A percentile compares a stretch with the other conserved stretches of the same genome.
Evolutionary conservation across 352 stramenopile species (phyloP).

Genomic region (Pythium myriotylum): DNA sequence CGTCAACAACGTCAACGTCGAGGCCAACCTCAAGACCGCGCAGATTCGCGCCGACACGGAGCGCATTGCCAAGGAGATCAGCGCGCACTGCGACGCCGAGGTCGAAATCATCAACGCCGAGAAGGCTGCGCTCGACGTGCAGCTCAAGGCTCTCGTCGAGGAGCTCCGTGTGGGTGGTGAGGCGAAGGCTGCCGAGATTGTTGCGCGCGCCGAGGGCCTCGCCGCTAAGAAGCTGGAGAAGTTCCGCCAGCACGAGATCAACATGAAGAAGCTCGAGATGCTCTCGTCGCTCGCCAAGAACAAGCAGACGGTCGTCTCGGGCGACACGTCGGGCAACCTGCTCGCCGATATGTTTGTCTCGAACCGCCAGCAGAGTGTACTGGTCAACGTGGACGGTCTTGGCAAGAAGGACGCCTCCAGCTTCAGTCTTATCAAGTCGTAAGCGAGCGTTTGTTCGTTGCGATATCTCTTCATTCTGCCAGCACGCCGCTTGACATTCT

Average conservation of each 20-base stretch:
- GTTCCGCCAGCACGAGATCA: constrained; percentile 28
- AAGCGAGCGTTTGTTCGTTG: not conserved
- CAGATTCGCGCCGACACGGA: constrained; percentile 35
- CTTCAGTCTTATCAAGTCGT: constrained; percentile 33
- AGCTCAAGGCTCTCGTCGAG: constrained; percentile 32
- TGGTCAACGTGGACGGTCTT: constrained; percentile 33
- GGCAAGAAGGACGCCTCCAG: constrained; percentile 22
- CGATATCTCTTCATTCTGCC: not conserved
- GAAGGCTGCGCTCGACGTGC: constrained; percentile 26
- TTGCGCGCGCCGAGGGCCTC: constrained; percentile 32
- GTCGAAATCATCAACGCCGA: constrained; percentile 34
- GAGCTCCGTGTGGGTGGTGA: constrained; percentile 30
- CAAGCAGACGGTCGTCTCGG: constrained; percentile 29
- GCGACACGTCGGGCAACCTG: constrained; percentile 28
- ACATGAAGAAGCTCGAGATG: constrained; percentile 36
- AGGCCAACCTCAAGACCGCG: constrained; percentile 32
- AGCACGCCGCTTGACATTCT: not conserved
- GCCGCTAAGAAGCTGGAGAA: constrained; percentile 37
- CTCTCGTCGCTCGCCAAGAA: constrained; percentile 31
- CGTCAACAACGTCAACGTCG: constrained; percentile 30
- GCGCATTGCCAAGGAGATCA: constrained; percentile 36
- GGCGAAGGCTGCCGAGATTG: constrained; percentile 33
- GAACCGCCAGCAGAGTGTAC: constrained; percentile 36
- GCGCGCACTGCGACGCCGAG: constrained; percentile 33
- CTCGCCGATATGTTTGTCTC: constrained; percentile 38